Percentiles rank a stretch among this genome's conserved stretches.
These are phyloP conservation scores for Stipa capillata DNA, from an alignment of 176 grass and related monocot genomes.

Conservation along the genomic window DNA sequence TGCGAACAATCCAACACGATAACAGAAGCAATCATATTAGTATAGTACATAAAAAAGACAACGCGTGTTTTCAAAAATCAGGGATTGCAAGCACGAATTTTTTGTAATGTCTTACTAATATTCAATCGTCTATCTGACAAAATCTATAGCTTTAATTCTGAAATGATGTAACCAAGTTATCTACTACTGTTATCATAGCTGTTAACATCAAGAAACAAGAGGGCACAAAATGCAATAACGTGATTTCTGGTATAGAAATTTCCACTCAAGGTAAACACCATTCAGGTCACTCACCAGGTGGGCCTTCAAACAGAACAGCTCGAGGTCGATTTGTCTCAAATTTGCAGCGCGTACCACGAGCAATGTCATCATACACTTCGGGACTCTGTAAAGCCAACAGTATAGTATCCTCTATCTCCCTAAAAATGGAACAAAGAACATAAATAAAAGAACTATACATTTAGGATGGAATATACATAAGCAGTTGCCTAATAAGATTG, in stretches of 20 bases:
- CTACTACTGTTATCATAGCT: not conserved
- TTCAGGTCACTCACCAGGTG: conserved; percentile 52
- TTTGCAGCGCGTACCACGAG: conserved; percentile 64
- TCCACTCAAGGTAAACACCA: not conserved
- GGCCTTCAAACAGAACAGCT: conserved; percentile 94
- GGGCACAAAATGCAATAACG: not conserved
- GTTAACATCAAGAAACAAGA: not conserved
- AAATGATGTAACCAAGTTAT: not conserved
- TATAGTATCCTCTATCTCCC: conserved; percentile 95
- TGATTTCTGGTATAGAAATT: not conserved
- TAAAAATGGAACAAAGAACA: conserved; percentile 29
- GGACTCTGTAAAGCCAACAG: conserved; percentile 86
- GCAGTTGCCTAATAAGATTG: not conserved
- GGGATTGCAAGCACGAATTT: not conserved
- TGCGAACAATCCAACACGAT: not conserved
- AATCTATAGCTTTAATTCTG: not conserved
- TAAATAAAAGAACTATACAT: not conserved
- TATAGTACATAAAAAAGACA: not conserved
- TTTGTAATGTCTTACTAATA: not conserved
- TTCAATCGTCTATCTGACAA: not conserved
- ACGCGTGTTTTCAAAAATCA: not conserved
- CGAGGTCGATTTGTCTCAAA: conserved; percentile 93
- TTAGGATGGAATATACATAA: not conserved
- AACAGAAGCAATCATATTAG: not conserved
- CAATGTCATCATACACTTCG: conserved; percentile 93